These are phyloP conservation scores for Furcasterigmium sp. DNA, from an alignment of 2,329 filamentous ascomycete genomes.

Conservation along the genomic window DNA sequence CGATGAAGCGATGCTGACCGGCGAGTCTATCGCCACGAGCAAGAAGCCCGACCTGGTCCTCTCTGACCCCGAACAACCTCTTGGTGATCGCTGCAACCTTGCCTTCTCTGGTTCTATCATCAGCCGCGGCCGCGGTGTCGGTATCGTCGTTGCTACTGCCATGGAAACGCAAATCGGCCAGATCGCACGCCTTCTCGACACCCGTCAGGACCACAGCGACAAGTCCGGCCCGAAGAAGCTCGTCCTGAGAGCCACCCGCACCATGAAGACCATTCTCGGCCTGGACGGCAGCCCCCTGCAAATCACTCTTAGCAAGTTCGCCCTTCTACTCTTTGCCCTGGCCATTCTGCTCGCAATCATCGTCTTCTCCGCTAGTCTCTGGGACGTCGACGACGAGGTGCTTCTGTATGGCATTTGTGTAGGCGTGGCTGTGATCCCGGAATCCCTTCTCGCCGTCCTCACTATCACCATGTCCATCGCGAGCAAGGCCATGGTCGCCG, in stretches of 20 bases:
- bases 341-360: constrained; percentile 57
- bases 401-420: constrained; percentile 58
- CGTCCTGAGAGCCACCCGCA: constrained; percentile 34
- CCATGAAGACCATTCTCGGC: constrained; percentile 51
- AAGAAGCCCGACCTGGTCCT: constrained; percentile 55
- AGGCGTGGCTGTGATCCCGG: constrained; percentile 59
- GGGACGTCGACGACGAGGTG: constrained; percentile 48
- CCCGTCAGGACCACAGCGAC: constrained; percentile 41
- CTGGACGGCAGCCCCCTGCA: constrained; percentile 77
- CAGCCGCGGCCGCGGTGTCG: constrained; percentile 63
- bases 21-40: constrained; percentile 65
- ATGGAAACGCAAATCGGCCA: constrained; percentile 73
- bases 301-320: constrained; percentile 79
- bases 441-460: constrained; percentile 63
- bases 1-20: constrained; percentile 70
- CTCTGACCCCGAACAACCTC: constrained; percentile 47
- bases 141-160: constrained; percentile 64
- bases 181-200: constrained; percentile 63
- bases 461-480: constrained; percentile 65
- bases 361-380: constrained; percentile 55
- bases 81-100: constrained; percentile 67
- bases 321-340: constrained; percentile 71
- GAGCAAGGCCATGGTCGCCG: constrained; percentile 58
- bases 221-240: constrained; percentile 30
- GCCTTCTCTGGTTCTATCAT: constrained; percentile 68